Base-by-base conservation (phyloP, 163 green algal genomes). In the Volvox carteri region DNA sequence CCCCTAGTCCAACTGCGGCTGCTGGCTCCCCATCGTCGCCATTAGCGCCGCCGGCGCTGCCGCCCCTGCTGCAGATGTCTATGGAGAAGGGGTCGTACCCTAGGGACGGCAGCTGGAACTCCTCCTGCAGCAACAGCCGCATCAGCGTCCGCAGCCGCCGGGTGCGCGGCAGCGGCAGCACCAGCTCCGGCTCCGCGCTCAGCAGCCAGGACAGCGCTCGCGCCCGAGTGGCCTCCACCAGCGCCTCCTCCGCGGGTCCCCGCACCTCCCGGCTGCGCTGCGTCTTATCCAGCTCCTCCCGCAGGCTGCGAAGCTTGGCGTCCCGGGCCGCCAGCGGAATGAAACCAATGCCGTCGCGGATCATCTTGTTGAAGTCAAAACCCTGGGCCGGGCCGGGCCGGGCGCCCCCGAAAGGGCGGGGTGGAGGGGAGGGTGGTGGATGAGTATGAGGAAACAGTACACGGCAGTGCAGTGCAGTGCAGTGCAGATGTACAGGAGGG, bases 281-380 rank as follows among this genome's bases (percentile, higher is more conserved):
- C 44, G 58, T 72, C 21, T 87, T 87, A 46, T 50, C 80, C 30
- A 23, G 28, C n/a, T 67, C 52, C 44, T 78, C 80, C 62, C 25
- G 42, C 12, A 89, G 84, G 23, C 14, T 7, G 16, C 28, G 62
- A 3, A 72, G 23, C 68, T 58, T 52, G 65, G 48, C 33, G 81
- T 80, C 68, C 1, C 44, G 48, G 33, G 56, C 4, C 21, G 6
- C 6, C 19, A 84, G 54, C n/a, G 72, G 70, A 2, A 52, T 33
- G 84, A 84, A 84, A 35, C 72, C 41, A 48, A 92, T 89, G 23
- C 88, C 88, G 28, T 92, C 80, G 48, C 42, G 80, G 33, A 92
- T 92, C 56, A 86, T 85, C 50, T 73, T 72, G 60, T 92, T 92
- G 88, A 92, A 92, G 56, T 92, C 80, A 56, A 92, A 92, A 12